These are phyloP conservation scores for Vitis cinerea DNA, from an alignment of 164 flowering plant genomes.

Conservation along the genomic window DNA sequence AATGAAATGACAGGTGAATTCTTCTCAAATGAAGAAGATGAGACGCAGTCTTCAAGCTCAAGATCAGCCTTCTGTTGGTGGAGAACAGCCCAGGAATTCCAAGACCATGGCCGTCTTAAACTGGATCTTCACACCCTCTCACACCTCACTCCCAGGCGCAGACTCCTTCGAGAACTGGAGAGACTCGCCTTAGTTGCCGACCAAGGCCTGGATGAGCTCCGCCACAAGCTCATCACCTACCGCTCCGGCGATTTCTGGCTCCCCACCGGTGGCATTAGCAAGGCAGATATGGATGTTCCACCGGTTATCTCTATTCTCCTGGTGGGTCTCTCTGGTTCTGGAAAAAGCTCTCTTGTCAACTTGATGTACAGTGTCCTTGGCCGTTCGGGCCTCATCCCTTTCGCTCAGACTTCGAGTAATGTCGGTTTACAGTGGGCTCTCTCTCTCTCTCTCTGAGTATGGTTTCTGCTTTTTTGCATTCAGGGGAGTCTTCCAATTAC, in stretches of 20 bases:
- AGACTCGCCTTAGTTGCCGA: slow-evolving; percentile 51
- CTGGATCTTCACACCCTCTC: slow-evolving; percentile 27
- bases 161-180: slow-evolving; percentile 72
- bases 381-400: slow-evolving; percentile 67
- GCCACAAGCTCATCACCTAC: slow-evolving; percentile 61
- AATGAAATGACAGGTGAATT: no score
- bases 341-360: slow-evolving; percentile 74
- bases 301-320: slow-evolving; percentile 49
- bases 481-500: slow-evolving; percentile 33
- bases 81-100: no score
- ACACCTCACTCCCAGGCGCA: slow-evolving; percentile 44
- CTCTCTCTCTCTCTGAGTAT: no score
- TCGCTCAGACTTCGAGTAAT: slow-evolving; percentile 56
- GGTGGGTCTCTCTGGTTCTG: slow-evolving; percentile 62
- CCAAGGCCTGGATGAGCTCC: slow-evolving; percentile 64
- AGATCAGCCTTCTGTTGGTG: no score
- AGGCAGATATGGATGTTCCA: slow-evolving; percentile 64
- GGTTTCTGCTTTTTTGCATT: neutral
- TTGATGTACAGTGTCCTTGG: slow-evolving; percentile 80
- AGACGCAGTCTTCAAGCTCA: no score
- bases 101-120: no score
- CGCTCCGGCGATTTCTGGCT: slow-evolving; percentile 73
- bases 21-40: no score
- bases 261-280: slow-evolving; percentile 61
- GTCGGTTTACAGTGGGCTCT: no score